Base-by-base conservation (phyloP, 768 basidiomycete species). In the Neoboletus magnificus region DNA sequence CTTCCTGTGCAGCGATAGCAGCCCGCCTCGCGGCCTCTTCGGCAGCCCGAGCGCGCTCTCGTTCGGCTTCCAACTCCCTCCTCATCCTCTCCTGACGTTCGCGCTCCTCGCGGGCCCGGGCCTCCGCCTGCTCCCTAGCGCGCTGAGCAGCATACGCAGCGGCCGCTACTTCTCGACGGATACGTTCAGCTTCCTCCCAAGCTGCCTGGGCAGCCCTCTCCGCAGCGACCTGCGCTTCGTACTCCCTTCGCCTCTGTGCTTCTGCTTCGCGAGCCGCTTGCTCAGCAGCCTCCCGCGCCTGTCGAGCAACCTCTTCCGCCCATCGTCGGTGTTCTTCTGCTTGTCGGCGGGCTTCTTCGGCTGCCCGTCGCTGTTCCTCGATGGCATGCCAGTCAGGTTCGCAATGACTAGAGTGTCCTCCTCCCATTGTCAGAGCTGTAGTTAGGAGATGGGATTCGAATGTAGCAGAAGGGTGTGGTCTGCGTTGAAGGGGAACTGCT, bases 191-290 rank as follows among this genome's bases (percentile, higher is more conserved):
- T 48, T 69, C 68, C 10, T 51, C 56, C 6, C 59, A 39, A 46
- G 67, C 70, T n/a, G 51, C 63, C 42, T 54, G 53, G 20, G 63
- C 70, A 9, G 65, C 67, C 45, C 63, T 44, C 45, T 69, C 58
- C 5, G 56, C 59, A 1, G 60, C 67, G 13, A 60, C 56, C 11
- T 57, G 54, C 1, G 62, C 65, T 41, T 63, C 62, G 1, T 15
- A 6, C 13, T 62, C 65, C 27, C 60, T 45, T n/a, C 12, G 41
- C 20, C 63, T 54, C 43, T 47, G 63, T 41, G 55, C 62, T 42
- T 67, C 63, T 3, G 48, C 58, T 41, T 67, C 59, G 16, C 67
- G 67, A 2, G 55, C 52, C 2, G 63, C 62, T 23, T 50, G 62
- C 40, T 67, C 62, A 1, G 54, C 65, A 9, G 60, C 65, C 36